phyloP scores from a whole-genome alignment of 257 asterid genomes.

The Primulina eburnea region DNA sequence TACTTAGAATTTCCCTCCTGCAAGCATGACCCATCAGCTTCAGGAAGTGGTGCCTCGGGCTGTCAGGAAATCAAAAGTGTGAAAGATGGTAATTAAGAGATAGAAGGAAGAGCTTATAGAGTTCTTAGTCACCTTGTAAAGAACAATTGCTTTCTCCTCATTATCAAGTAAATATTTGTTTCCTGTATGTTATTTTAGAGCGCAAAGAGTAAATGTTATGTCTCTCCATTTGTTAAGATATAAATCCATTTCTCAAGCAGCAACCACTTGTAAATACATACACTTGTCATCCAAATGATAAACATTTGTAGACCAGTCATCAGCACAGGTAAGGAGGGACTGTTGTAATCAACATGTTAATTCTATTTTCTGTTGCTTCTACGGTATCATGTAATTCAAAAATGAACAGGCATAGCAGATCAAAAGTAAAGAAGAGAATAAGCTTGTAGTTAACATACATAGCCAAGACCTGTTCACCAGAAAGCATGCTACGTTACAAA shows the following conservation, averaged over 20 bases:
- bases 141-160: conserved; percentile 84
- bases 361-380: conserved; percentile 2
- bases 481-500: conserved; percentile 15
- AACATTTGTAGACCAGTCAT: background rate
- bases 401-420: background rate
- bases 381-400: conserved; percentile 4
- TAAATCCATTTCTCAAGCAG: background rate
- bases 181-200: conserved; percentile 50
- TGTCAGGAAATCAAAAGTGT: conserved; percentile 34
- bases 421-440: conserved; percentile 2
- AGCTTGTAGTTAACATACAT: conserved; percentile 1
- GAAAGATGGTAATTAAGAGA: conserved; percentile 20
- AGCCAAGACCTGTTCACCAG: background rate
- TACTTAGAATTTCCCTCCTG: conserved; percentile 77
- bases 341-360: conserved; percentile 3
- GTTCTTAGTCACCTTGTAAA: conserved; percentile 61
- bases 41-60: conserved; percentile 63
- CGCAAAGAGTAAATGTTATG: conserved; percentile 16
- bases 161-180: conserved; percentile 37
- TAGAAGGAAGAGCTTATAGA: conserved; percentile 20
- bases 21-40: conserved; percentile 45
- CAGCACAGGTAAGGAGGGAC: conserved; percentile 21
- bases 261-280: background rate
- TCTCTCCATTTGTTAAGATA: background rate
- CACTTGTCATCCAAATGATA: conserved; percentile 16